phyloP scores from a whole-genome alignment of 1,139 yeast species.

The Kodamaea arcana region DNA sequence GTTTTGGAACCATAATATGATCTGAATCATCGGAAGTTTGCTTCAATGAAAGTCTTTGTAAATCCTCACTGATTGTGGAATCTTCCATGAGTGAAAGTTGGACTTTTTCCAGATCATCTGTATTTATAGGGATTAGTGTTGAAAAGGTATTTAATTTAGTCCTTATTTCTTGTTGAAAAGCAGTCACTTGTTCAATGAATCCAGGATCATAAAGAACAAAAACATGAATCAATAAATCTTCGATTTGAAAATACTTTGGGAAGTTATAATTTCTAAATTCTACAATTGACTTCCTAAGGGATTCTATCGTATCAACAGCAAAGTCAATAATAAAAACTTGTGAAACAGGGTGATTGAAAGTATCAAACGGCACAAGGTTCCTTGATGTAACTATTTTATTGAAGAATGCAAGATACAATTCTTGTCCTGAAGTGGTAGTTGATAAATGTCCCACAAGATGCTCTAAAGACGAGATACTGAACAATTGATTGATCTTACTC shows the following conservation, averaged over 20 bases:
- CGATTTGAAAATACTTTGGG: constrained; percentile 58
- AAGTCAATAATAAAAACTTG: constrained; percentile 64
- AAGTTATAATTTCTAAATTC: constrained; percentile 42
- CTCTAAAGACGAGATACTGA: constrained; percentile 41
- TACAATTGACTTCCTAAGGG: constrained; percentile 35
- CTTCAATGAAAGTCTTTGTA: constrained; percentile 37
- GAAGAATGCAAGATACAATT: constrained; percentile 56
- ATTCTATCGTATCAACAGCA: constrained; percentile 46
- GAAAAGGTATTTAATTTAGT: constrained; percentile 24
- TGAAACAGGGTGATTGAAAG: constrained; percentile 84
- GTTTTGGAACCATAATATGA: constrained; percentile 24
- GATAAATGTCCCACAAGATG: constrained; percentile 21
- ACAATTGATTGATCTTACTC: constrained; percentile 25
- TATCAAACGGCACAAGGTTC: constrained; percentile 74
- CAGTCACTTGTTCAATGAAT: constrained; percentile 13
- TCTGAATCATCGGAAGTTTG: constrained; percentile 13
- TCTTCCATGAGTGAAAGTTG: constrained; percentile 27
- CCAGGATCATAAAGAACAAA: constrained; percentile 36
- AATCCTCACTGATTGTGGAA: constrained; percentile 53
- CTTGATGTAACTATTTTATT: constrained; percentile 59
- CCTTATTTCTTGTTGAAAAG: constrained; percentile 30
- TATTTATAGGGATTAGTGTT: constrained; percentile 25
- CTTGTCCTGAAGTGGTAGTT: constrained; percentile 12
- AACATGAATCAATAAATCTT: constrained; percentile 50
- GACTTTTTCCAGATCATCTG: constrained; percentile 9